These are phyloP conservation scores for Tetrahymena thermophila DNA, from an alignment of 73 alveolate genomes.

Conservation along the genomic window DNA sequence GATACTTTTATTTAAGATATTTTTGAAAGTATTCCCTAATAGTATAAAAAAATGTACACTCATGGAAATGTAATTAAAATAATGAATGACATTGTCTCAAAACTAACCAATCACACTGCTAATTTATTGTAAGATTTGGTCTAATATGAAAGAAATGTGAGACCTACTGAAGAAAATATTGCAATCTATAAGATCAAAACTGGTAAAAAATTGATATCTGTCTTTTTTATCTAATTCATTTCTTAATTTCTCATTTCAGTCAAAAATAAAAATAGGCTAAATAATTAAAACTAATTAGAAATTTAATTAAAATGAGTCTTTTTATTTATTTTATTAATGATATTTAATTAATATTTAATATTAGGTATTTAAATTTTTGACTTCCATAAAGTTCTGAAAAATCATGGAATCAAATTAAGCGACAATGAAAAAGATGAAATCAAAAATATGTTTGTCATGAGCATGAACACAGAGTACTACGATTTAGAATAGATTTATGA, in stretches of 20 bases:
- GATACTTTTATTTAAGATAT: background rate
- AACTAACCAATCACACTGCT: background rate
- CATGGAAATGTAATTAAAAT: background rate
- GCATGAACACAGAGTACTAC: background rate
- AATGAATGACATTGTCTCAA: background rate
- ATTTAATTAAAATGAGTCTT: background rate
- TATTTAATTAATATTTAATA: background rate
- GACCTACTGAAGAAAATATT: background rate
- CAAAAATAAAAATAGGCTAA: too few species aligned
- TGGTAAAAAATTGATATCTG: background rate
- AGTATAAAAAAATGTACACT: background rate
- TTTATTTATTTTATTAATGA: too few species aligned
- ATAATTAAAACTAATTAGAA: background rate
- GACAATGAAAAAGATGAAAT: background rate
- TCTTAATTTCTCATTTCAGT: too few species aligned
- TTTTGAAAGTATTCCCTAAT: background rate
- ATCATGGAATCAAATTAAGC: background rate
- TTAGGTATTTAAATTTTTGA: background rate
- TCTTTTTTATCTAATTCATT: too few species aligned
- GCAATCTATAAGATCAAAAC: background rate
- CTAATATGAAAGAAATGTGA: background rate
- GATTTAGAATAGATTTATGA: background rate
- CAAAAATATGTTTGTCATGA: background rate
- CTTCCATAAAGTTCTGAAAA: background rate
- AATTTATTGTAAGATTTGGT: background rate